A percentile compares a stretch with the other conserved stretches of the same genome.
Evolutionary conservation across 116 monocot genomes (phyloP).

Genomic region (Cymodocea nodosa): DNA sequence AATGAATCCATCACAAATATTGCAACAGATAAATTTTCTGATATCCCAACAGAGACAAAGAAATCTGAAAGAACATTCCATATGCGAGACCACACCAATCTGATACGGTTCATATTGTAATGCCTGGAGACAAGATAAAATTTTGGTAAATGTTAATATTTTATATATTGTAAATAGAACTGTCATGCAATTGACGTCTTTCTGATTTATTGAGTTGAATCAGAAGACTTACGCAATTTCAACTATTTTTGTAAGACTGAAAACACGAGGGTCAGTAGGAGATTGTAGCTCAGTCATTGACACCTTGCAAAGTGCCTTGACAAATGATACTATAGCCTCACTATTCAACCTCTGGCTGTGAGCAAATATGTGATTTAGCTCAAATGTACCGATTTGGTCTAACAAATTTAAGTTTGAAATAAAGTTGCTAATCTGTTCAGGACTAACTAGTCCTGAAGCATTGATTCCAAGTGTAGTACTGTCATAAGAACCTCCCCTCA

Average conservation of each 20-base stretch:
- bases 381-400: constrained; percentile 92
- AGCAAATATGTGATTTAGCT: constrained; percentile 91
- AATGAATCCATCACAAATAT: constrained; percentile 99
- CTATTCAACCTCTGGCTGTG: constrained; percentile 96
- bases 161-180: neutral
- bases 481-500: constrained; percentile 95
- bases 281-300: constrained; percentile 90
- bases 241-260: constrained; percentile 94
- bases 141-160: neutral
- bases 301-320: constrained; percentile 94
- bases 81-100: constrained; percentile 94
- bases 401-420: constrained; percentile 85
- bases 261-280: constrained; percentile 89
- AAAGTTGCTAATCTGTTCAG: constrained; percentile 87
- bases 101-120: constrained; percentile 97
- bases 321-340: constrained; percentile 98
- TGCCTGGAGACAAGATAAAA: constrained; percentile 39
- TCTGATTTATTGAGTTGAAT: neutral
- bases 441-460: constrained; percentile 50
- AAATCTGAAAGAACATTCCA: constrained; percentile 96
- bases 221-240: constrained; percentile 85
- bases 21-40: constrained; percentile 91
- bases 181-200: neutral
- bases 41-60: constrained; percentile 88
- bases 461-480: constrained; percentile 50